Percentiles rank a stretch among this genome's conserved stretches.
phyloP scores from a whole-genome alignment of 208 protist genomes.

The Sergeia podlipaevii region DNA sequence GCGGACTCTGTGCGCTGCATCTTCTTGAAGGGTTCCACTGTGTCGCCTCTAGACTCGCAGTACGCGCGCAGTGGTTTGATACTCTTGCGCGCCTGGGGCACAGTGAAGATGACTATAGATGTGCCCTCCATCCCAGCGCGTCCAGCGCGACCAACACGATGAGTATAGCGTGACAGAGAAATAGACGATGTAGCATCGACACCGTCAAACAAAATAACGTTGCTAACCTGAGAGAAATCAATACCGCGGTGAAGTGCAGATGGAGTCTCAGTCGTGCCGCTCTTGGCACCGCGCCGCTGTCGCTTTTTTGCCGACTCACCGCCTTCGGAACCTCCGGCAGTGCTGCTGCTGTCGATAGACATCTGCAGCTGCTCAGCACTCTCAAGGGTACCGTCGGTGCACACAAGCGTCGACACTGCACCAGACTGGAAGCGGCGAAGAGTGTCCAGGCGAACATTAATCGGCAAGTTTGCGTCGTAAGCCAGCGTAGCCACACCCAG shows the following conservation, averaged over 20 bases:
- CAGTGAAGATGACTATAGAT: slow-evolving; percentile 86
- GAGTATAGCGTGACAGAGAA: slow-evolving; percentile 92
- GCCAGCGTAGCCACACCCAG: slow-evolving; percentile 91
- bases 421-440: slow-evolving; percentile 95
- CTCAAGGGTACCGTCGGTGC: slow-evolving; percentile 92
- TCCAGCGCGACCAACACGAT: slow-evolving; percentile 94
- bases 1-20: slow-evolving; percentile 68
- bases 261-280: slow-evolving; percentile 11
- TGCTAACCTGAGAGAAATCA: slow-evolving; percentile 95
- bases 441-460: slow-evolving; percentile 94
- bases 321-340: slow-evolving; percentile 2
- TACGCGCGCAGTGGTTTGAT: slow-evolving; percentile 54
- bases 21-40: slow-evolving; percentile 66
- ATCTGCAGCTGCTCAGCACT: slow-evolving; percentile 65
- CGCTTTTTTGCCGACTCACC: not conserved
- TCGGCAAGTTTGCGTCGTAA: slow-evolving; percentile 94
- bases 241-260: slow-evolving; percentile 93
- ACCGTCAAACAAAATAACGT: slow-evolving; percentile 97
- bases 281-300: slow-evolving; percentile 4
- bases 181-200: slow-evolving; percentile 73
- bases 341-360: slow-evolving; percentile 27
- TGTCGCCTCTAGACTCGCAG: slow-evolving; percentile 37
- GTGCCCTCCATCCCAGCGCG: slow-evolving; percentile 86
- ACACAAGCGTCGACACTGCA: slow-evolving; percentile 94
- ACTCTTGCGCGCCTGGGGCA: slow-evolving; percentile 63